These are phyloP conservation scores for Chalciporus pseudorubinellus DNA, from an alignment of 768 basidiomycete species.

Conservation along the genomic window DNA sequence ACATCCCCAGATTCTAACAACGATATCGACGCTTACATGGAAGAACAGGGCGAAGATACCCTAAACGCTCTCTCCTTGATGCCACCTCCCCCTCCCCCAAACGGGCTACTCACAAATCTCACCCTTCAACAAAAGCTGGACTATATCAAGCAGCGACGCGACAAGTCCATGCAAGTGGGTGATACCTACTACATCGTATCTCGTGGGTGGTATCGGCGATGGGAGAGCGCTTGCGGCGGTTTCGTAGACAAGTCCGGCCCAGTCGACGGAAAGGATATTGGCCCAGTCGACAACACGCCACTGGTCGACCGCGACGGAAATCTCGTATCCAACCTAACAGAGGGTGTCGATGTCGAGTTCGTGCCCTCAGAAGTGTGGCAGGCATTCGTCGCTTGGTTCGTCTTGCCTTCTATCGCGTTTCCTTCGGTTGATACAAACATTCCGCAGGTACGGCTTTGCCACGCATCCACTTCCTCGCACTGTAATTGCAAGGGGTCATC, in stretches of 20 bases:
- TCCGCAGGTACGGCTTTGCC: conserved; percentile 67
- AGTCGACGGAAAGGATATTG: conserved; percentile 60
- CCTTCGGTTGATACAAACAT: not conserved
- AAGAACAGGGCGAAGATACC: conserved; percentile 48
- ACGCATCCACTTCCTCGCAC: conserved; percentile 57
- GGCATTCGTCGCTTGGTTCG: conserved; percentile 58
- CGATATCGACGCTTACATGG: conserved; percentile 72
- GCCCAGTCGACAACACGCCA: conserved; percentile 71
- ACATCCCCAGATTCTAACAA: conserved; percentile 42
- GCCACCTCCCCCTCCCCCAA: conserved; percentile 27
- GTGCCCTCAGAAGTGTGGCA: conserved; percentile 74
- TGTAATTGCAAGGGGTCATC: conserved; percentile 59
- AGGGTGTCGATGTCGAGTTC: conserved; percentile 71
- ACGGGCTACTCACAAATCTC: conserved; percentile 25
- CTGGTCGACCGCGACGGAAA: conserved; percentile 56
- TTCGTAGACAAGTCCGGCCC: conserved; percentile 65
- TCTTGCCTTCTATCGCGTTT: not conserved
- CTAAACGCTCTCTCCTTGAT: conserved; percentile 17
- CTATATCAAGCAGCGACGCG: conserved; percentile 47
- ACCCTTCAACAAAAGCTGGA: conserved; percentile 47
- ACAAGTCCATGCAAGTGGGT: conserved; percentile 53
- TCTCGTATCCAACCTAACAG: conserved; percentile 44
- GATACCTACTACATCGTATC: conserved; percentile 81
- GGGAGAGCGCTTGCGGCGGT: conserved; percentile 70
- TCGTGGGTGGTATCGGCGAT: conserved; percentile 69